phyloP scores from a whole-genome alignment of 345 rosid species.

The Dimocarpus longan region DNA sequence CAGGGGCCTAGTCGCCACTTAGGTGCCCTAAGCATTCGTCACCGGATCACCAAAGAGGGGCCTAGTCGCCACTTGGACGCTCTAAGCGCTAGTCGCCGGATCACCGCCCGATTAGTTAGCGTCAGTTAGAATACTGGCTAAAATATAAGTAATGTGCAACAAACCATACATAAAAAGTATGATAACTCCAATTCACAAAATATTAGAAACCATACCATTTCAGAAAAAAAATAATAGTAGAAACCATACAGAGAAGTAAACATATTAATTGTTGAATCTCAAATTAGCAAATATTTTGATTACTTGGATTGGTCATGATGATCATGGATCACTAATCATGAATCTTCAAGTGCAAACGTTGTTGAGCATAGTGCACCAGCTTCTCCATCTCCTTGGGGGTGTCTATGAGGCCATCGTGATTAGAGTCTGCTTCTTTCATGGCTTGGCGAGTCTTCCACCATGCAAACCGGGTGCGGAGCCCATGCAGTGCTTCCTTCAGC shows the following conservation, averaged over 20 bases:
- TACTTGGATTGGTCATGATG: background rate
- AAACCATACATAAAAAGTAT: background rate
- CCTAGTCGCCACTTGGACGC: too few relatives aligned
- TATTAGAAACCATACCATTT: too few relatives aligned
- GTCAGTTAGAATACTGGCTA: too few relatives aligned
- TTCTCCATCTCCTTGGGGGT: conserved; percentile 30
- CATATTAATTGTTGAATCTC: too few relatives aligned
- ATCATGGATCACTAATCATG: background rate
- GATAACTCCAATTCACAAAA: background rate
- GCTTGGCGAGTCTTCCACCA: conserved; percentile 44
- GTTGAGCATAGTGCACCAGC: conserved; percentile 25
- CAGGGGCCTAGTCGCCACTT: too few relatives aligned
- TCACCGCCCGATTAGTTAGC: too few relatives aligned
- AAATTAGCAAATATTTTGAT: conserved; percentile 16
- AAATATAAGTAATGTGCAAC: background rate
- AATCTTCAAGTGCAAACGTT: conserved; percentile 37
- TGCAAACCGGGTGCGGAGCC: conserved; percentile 28
- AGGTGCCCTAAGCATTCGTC: too few relatives aligned
- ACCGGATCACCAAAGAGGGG: too few relatives aligned
- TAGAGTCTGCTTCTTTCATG: conserved; percentile 32
- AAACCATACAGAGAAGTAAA: background rate
- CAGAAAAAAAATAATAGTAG: too few relatives aligned
- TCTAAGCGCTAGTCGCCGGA: too few relatives aligned
- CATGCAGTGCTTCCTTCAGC: conserved; percentile 29
- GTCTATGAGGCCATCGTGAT: conserved; percentile 31